phyloP scores from a whole-genome alignment of 805 yeast genomes.

The Starmerella bombicola region DNA sequence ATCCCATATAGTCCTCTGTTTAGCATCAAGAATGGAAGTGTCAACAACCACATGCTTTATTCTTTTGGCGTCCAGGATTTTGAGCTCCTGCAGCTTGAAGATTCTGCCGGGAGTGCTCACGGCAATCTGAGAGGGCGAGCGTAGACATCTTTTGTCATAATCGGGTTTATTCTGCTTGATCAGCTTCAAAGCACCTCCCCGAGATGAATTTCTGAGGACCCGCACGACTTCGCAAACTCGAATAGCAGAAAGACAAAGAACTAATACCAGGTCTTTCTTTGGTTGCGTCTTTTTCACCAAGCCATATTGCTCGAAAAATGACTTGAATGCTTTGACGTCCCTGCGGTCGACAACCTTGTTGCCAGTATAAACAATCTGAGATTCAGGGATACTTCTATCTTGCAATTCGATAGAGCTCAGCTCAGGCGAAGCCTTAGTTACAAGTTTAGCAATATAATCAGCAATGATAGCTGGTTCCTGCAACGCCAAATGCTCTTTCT shows the following conservation, averaged over 20 bases:
- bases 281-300: conserved; percentile 24
- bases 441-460: conserved; percentile 41
- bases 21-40: conserved; percentile 47
- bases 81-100: conserved; percentile 36
- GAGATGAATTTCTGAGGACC: conserved; percentile 36
- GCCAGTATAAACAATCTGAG: conserved; percentile 48
- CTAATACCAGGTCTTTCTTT: conserved; percentile 34
- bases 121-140: conserved; percentile 35
- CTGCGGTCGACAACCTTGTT: conserved; percentile 41
- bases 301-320: conserved; percentile 37
- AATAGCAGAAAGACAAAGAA: conserved; percentile 63
- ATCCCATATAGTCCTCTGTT: conserved; percentile 51
- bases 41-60: conserved; percentile 49
- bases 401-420: conserved; percentile 59
- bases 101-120: conserved; percentile 56
- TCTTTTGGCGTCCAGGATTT: conserved; percentile 34
- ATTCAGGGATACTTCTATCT: conserved; percentile 49
- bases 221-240: conserved; percentile 80
- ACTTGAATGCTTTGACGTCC: conserved; percentile 39
- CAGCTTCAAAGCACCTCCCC: conserved; percentile 47
- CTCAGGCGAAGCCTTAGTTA: conserved; percentile 39
- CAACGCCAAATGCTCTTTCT: conserved; percentile 43
- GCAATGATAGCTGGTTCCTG: conserved; percentile 49
- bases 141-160: conserved; percentile 44
- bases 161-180: conserved; percentile 62